Base-by-base conservation (phyloP, 306 rosid genomes). In the Pachyrhizus erosus region DNA sequence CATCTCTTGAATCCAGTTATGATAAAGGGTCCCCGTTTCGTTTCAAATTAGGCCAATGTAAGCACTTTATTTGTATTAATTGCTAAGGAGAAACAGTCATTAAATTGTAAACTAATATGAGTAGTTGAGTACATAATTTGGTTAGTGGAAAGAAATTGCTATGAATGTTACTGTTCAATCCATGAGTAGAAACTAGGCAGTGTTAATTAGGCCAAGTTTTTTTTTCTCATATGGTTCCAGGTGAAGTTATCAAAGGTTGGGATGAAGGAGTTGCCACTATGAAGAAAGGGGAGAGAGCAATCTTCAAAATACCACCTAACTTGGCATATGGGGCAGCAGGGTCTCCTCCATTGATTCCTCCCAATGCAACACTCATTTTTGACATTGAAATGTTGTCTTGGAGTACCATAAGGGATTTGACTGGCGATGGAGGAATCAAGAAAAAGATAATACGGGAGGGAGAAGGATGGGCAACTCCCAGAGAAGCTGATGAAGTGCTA, bases 211-310 rank as follows among this genome's bases (percentile, higher is more conserved):
- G 7, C 39, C 27, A 85, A 43, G 17, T 70, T 34, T 42, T 26
- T 78, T 21, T 64, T n/a, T n/a, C n/a, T 62, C 17, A 23, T 82
- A 29, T 61, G 24, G 10, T 61, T 55, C 23, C 79, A 89, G 95
- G 89, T 80, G 96, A 88, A 82, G 96, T 91, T 24, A 91, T 91
- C 82, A 86, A 74, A 55, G 96, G 96, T 7, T 87, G 87, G 96
- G 96, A 90, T 77, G 91, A 88, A 79, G 93, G 93, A 60, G 90
- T 91, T 57, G 89, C 77, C 21, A 85, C 88, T 23, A 91, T 90
- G 93, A 90, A 87, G 82, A 88, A 82, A 70, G 92, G 96, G 27
- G 96, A 91, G 84, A 88, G 90, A 85, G 92, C 96, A 80, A 67
- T 87, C 40, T 91, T 91, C 78, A 87, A 70, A 67, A 87, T 90